These are phyloP conservation scores for Quillaja saponaria DNA, from an alignment of 306 rosid genomes.

Conservation along the genomic window DNA sequence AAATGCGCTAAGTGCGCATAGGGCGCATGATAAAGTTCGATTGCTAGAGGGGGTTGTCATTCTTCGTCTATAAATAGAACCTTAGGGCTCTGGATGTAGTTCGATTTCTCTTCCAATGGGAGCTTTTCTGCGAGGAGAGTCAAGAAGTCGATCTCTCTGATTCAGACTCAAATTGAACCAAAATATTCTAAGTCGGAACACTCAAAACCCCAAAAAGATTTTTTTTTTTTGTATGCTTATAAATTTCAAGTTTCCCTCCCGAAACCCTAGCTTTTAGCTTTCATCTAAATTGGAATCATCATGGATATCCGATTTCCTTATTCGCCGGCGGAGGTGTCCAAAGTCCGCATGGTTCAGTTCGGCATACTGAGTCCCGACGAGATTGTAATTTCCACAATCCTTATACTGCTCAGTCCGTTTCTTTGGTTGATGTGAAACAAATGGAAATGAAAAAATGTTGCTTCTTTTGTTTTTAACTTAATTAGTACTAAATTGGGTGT, in stretches of 20 bases:
- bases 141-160: conserved; percentile 25
- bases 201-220: not conserved
- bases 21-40: conserved; percentile 30
- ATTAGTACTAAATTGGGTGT: too few relatives aligned
- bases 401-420: not conserved
- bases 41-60: not conserved
- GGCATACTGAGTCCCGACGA: conserved; percentile 94
- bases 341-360: conserved; percentile 87
- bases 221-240: too few relatives aligned
- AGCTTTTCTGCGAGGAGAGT: conserved; percentile 23
- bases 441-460: not conserved
- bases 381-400: conserved; percentile 55
- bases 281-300: conserved; percentile 36
- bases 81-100: rapidly evolving
- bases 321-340: conserved; percentile 98
- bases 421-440: conserved; percentile 9
- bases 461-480: too few relatives aligned
- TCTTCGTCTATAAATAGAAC: conserved; percentile 59
- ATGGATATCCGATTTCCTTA: conserved; percentile 94
- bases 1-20: not conserved
- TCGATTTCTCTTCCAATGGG: conserved; percentile 19
- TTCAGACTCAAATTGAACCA: not conserved
- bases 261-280: conserved; percentile 40
- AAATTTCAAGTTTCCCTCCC: conserved; percentile 21
- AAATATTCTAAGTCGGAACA: not conserved